A percentile compares a stretch with the other conserved stretches of the same genome.
phyloP scores from a whole-genome alignment of 23 red algal genomes.

The Gracilaria vermiculophylla region DNA sequence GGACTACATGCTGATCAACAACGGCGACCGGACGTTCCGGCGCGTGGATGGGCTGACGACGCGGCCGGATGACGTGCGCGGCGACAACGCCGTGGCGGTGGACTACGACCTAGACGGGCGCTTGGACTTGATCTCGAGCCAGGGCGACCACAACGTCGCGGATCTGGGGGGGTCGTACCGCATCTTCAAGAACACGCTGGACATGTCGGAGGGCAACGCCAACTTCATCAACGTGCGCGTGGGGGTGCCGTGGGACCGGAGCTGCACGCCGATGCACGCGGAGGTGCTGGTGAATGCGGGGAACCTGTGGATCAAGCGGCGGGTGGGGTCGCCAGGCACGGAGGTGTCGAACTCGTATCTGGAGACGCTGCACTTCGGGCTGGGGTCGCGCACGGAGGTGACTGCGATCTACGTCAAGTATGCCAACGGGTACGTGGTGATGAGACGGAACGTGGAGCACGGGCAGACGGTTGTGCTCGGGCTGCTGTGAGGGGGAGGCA shows the following conservation, averaged over 20 bases:
- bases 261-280: conserved; percentile 45
- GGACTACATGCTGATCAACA: conserved; percentile 40
- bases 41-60: conserved; percentile 1
- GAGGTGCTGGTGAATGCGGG: conserved; percentile 33
- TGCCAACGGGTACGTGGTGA: conserved; percentile 22
- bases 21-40: conserved; percentile 11
- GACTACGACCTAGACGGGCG: conserved; percentile 44
- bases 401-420: conserved; percentile 33
- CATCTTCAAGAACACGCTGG: conserved; percentile 5
- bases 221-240: conserved; percentile 52
- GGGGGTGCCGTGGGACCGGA: conserved; percentile 14
- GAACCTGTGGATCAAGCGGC: conserved; percentile 17
- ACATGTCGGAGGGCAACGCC: conserved; percentile 1
- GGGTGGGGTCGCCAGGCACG: conserved; percentile 43
- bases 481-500: neutral
- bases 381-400: conserved; percentile 2
- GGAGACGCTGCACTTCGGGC: conserved; percentile 58
- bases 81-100: conserved; percentile 40
- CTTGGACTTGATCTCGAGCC: conserved; percentile 16
- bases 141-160: conserved; percentile 13
- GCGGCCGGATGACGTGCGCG: conserved; percentile 6
- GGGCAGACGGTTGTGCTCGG: neutral
- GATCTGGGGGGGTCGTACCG: neutral
- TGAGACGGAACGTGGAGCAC: neutral
- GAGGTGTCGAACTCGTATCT: conserved; percentile 33